Evolutionary conservation across 768 basidiomycete species (phyloP).

Genomic region (Mycena floridula): DNA sequence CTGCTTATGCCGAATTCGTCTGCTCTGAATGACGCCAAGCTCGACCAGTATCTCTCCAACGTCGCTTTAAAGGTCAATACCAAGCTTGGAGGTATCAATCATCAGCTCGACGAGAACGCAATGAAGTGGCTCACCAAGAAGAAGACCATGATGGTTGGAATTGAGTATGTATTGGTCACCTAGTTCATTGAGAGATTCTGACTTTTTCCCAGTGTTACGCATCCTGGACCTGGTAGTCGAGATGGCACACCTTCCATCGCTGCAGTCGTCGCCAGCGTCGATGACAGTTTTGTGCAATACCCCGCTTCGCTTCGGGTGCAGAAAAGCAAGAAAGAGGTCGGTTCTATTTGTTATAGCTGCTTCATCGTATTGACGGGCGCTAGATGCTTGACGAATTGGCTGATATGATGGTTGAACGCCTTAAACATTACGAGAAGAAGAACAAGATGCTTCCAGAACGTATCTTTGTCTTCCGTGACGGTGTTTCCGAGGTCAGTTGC

Average conservation of each 20-base stretch:
- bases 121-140: conserved; percentile 61
- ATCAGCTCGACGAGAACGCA: conserved; percentile 51
- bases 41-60: conserved; percentile 80
- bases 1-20: conserved; percentile 35
- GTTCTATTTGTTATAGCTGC: conserved; percentile 14
- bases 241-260: conserved; percentile 78
- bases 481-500: conserved; percentile 62
- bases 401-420: conserved; percentile 67
- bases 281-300: conserved; percentile 66
- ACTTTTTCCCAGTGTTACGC: too few relatives aligned
- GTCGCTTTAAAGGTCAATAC: conserved; percentile 78
- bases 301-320: conserved; percentile 72
- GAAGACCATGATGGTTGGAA: conserved; percentile 79
- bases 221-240: conserved; percentile 62
- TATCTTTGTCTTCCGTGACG: conserved; percentile 72
- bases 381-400: conserved; percentile 69
- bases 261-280: conserved; percentile 74
- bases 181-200: too few relatives aligned
- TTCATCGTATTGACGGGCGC: not conserved
- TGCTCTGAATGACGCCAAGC: too few relatives aligned
- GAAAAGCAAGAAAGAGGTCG: conserved; percentile 35
- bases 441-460: conserved; percentile 58
- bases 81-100: conserved; percentile 80
- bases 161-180: too few relatives aligned
- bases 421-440: conserved; percentile 49